Percentiles rank a stretch among this genome's conserved stretches.
Evolutionary conservation across 2,329 filamentous ascomycete genomes (phyloP).

Genomic region (Epichloe aotearoae): DNA sequence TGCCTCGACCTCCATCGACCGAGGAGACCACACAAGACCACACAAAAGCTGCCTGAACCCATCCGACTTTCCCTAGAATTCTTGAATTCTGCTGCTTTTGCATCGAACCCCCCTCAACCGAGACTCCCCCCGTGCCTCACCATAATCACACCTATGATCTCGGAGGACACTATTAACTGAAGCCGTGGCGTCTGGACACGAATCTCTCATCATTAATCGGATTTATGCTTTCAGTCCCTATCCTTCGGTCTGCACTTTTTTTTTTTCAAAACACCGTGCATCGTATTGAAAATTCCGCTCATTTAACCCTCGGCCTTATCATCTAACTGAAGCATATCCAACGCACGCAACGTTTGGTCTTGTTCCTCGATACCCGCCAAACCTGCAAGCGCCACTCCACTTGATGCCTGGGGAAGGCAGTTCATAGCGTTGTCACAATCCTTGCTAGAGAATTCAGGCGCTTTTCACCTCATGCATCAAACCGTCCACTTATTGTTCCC

Average conservation of each 20-base stretch:
- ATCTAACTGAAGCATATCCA: neutral
- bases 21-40: neutral
- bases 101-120: neutral
- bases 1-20: neutral
- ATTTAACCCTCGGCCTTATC: neutral
- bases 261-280: neutral
- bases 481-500: conserved; percentile 7
- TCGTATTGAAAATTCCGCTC: neutral
- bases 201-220: neutral
- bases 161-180: neutral
- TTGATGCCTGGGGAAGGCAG: neutral
- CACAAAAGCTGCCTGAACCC: neutral
- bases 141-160: neutral
- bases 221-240: neutral
- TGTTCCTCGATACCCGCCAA: neutral
- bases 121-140: neutral
- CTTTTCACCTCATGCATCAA: conserved; percentile 1
- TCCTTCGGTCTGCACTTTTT: neutral
- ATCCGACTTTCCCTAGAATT: neutral
- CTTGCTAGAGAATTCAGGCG: neutral
- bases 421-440: neutral
- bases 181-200: neutral
- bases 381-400: conserved; percentile 1
- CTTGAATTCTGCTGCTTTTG: neutral
- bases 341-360: neutral